Conservation (phyloP, 306 rosid genomes). For the Quercus bicolor region DNA sequence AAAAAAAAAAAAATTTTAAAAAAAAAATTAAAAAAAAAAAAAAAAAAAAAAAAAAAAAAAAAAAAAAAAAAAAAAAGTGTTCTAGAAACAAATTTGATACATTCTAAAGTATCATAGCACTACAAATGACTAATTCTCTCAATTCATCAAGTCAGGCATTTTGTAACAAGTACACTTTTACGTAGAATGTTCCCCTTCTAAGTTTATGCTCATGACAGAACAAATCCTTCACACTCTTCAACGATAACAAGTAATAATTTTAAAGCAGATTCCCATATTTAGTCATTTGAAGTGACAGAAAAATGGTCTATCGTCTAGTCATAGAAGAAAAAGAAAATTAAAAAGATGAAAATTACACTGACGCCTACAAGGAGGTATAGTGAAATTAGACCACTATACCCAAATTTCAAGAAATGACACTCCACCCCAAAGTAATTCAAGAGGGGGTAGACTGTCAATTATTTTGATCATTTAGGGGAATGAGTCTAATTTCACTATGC, state of each 20-base stretch:
- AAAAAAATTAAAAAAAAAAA: no score
- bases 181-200: not conserved
- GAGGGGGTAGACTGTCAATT: no score
- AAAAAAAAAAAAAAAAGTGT: not conserved
- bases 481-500: no score
- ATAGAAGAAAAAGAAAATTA: not conserved
- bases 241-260: no score
- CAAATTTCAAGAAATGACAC: no score
- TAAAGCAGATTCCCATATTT: not conserved
- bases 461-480: no score
- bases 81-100: not conserved
- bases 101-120: not conserved
- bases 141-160: not conserved
- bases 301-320: not conserved
- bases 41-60: no score
- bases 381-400: no score
- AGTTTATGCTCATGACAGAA: not conserved
- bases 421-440: no score
- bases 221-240: no score
- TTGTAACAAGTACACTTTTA: not conserved
- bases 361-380: no score
- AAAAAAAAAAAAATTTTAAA: no score
- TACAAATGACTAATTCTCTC: not conserved
- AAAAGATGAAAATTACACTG: not conserved
- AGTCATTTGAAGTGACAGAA: not conserved